Percentiles rank a stretch among this genome's conserved stretches.
phyloP scores from a whole-genome alignment of 805 yeast species.

The Spathaspora arborariae region DNA sequence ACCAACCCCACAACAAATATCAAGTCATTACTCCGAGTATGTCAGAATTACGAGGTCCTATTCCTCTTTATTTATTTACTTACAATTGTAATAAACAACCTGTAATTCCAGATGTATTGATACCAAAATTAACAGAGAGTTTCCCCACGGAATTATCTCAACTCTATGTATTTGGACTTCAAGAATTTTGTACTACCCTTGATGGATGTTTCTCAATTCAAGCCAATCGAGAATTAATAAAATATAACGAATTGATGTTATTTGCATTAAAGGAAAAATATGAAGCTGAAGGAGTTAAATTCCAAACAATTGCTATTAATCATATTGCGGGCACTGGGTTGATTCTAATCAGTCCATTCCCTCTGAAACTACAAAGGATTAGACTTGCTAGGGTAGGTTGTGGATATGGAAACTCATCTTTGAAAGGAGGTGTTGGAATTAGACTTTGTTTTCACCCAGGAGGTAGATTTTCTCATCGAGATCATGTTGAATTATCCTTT shows the following conservation, averaged over 20 bases:
- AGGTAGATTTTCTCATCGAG: conserved; percentile 13
- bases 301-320: conserved; percentile 39
- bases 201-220: conserved; percentile 45
- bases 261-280: conserved; percentile 33
- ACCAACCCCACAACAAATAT: not conserved
- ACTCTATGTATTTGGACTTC: conserved; percentile 59
- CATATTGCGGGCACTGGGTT: conserved; percentile 60
- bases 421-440: conserved; percentile 74
- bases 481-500: conserved; percentile 50
- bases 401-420: conserved; percentile 58
- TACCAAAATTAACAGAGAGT: conserved; percentile 20
- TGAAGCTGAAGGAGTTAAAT: conserved; percentile 21
- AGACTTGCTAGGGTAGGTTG: conserved; percentile 37
- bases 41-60: not conserved
- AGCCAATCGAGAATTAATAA: conserved; percentile 35
- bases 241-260: conserved; percentile 31
- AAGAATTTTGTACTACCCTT: conserved; percentile 56
- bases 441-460: conserved; percentile 38
- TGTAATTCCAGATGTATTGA: conserved; percentile 31
- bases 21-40: not conserved
- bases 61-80: conserved; percentile 37
- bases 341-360: conserved; percentile 44
- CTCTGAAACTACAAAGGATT: conserved; percentile 26
- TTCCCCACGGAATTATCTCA: conserved; percentile 36
- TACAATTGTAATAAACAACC: conserved; percentile 54